These are phyloP conservation scores for Effrenium voratum DNA, from an alignment of 73 alveolate species.

Conservation along the genomic window DNA sequence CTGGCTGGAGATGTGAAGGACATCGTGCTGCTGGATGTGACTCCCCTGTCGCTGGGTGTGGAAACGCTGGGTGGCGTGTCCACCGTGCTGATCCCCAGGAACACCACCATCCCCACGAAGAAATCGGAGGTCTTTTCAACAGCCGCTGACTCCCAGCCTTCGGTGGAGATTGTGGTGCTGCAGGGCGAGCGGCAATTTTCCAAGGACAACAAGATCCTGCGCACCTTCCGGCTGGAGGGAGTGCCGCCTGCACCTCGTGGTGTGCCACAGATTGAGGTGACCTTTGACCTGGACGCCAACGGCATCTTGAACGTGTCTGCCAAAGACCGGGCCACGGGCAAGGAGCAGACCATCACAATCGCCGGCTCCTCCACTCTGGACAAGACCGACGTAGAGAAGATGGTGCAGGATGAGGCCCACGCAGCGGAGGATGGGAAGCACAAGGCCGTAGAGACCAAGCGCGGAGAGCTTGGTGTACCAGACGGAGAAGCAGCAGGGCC, in stretches of 20 bases:
- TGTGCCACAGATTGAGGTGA: slow-evolving; percentile 98
- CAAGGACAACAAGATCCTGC: slow-evolving; percentile 97
- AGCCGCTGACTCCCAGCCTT: slow-evolving; percentile 98
- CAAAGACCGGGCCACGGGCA: slow-evolving; percentile 98
- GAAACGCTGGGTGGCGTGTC: slow-evolving; percentile 95
- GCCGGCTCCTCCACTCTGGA: slow-evolving; percentile 88
- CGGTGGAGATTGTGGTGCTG: slow-evolving; percentile 98
- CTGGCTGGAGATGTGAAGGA: slow-evolving; percentile 94
- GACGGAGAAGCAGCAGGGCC: slow-evolving; percentile 89
- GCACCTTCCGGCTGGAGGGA: slow-evolving; percentile 98
- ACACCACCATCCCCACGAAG: slow-evolving; percentile 25
- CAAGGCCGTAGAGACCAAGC: too few species aligned
- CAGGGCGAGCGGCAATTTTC: slow-evolving; percentile 99
- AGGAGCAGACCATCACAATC: slow-evolving; percentile 95
- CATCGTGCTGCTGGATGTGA: slow-evolving; percentile 95
- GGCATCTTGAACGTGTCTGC: slow-evolving; percentile 99
- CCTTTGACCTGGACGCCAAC: slow-evolving; percentile 98
- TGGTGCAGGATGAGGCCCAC: slow-evolving; percentile 51
- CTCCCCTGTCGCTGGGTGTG: slow-evolving; percentile 97
- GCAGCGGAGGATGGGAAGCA: too few species aligned
- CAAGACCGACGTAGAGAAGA: slow-evolving; percentile 71
- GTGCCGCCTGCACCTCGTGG: slow-evolving; percentile 94
- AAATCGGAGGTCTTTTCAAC: slow-evolving; percentile 97
- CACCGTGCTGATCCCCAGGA: slow-evolving; percentile 45
- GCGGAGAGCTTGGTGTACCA: slow-evolving; percentile 76